Base-by-base conservation (phyloP, 305 asterid genomes). In the Coffea humblotiana region DNA sequence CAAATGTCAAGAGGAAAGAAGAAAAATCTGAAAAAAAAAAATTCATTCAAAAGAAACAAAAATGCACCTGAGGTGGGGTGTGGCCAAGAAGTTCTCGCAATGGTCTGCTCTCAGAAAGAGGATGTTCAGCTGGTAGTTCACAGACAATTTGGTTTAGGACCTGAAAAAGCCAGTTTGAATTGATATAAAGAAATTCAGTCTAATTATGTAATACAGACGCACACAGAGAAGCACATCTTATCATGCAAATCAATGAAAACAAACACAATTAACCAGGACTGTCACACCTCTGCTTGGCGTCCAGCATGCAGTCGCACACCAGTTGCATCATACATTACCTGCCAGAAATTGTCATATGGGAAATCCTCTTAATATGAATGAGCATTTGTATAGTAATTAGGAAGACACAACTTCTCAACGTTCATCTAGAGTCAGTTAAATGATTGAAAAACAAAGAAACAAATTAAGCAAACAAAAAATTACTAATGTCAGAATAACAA, bases 271-370 rank as follows among this genome's bases (percentile, higher is more conserved):
- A 25, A 75, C 78, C 77, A 78, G 72, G 52, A 70, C 76, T 48
- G 43, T 80, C 91, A 71, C 72, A 96, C 98, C 98, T 94, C 98
- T 74, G 98, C 99, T 87, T 96, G 99, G 68, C 98, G 97, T 77
- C 98, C 98, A 76, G 98, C 98, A 5, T 96, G 99, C 78, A 94
- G 87, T 83, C 99, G 84, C 76, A 96, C 97, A 72, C 99, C 98
- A 40, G 96, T 91, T 65, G 99, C 98, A 82, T 96, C 99, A 77
- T 94, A 96, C 98, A 96, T 94, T 81, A 96, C 98, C 98, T 92
- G 88, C 82, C 78, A 85, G 19, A 87, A 80, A 45, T n/a, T 29
- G 68, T 25, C 19, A 72, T 23, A 76, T 19, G 32, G 14, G 61
- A 56, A 74, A 32, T 37, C 40, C 65, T n/a, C 29, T 61, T 64